Percentiles rank a stretch among this genome's conserved stretches.
Evolutionary conservation across 495 filamentous ascomycete genomes (phyloP).

Genomic region (Penicillium simplicissimum): DNA sequence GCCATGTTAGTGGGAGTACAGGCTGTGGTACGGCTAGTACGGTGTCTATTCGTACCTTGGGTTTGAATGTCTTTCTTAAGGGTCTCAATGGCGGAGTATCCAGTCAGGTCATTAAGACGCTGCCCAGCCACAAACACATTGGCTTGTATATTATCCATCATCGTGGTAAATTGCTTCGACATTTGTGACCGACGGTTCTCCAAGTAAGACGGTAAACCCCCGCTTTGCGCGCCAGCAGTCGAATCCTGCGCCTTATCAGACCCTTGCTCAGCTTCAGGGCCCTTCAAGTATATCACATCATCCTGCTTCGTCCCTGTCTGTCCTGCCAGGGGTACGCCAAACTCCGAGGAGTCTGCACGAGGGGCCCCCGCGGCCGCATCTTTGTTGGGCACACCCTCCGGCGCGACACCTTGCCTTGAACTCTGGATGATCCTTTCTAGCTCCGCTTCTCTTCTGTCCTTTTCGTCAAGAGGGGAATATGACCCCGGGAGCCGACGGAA

Average conservation of each 20-base stretch:
- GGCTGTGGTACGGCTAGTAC: background rate
- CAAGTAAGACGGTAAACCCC: slow-evolving; percentile 70
- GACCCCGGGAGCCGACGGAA: slow-evolving; percentile 32
- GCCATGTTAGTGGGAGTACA: slow-evolving; percentile 4
- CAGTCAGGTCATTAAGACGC: slow-evolving; percentile 87
- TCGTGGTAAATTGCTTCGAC: slow-evolving; percentile 67
- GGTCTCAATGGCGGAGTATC: slow-evolving; percentile 89
- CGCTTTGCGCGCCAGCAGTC: slow-evolving; percentile 12
- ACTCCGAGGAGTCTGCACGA: slow-evolving; percentile 11
- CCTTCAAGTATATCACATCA: slow-evolving; percentile 11
- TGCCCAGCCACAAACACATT: slow-evolving; percentile 83
- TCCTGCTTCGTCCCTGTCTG: slow-evolving; percentile 6
- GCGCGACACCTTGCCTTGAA: slow-evolving; percentile 15
- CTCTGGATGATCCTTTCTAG: slow-evolving; percentile 22
- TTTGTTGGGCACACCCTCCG: slow-evolving; percentile 21
- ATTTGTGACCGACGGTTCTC: slow-evolving; percentile 71
- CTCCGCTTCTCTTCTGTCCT: slow-evolving; percentile 19
- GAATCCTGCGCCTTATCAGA: background rate
- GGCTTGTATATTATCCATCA: slow-evolving; percentile 89
- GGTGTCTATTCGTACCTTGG: slow-evolving; percentile 51
- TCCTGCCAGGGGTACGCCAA: background rate
- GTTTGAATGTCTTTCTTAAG: slow-evolving; percentile 73
- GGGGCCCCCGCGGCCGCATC: slow-evolving; percentile 29
- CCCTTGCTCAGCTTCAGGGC: slow-evolving; percentile 15
- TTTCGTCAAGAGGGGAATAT: slow-evolving; percentile 28